Percentiles rank a stretch among this genome's conserved stretches.
Conservation (phyloP, 768 basidiomycete genomes). For the Mycena capillaripes region DNA sequence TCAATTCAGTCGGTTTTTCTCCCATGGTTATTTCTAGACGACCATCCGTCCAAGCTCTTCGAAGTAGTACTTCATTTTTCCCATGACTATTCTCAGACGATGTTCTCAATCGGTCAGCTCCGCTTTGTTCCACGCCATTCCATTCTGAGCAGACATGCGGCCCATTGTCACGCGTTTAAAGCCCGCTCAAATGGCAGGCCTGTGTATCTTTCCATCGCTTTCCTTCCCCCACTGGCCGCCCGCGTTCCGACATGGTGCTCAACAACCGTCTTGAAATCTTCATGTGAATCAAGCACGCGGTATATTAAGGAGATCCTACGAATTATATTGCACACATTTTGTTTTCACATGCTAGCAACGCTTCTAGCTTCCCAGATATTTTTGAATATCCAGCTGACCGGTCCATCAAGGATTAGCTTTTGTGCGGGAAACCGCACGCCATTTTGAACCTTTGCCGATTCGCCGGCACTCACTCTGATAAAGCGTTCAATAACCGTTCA, state of each 20-base stretch:
- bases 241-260: neutral
- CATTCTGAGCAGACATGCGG: constrained; percentile 1
- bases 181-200: too few species aligned
- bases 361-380: neutral
- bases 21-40: constrained; percentile 1
- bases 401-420: too few species aligned
- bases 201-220: neutral
- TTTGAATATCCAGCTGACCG: too few species aligned
- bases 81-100: too few species aligned
- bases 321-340: neutral
- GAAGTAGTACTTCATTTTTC: neutral
- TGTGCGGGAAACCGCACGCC: too few species aligned
- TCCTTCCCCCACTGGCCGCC: neutral
- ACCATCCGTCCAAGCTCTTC: neutral
- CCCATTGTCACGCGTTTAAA: too few species aligned
- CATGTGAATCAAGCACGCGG: neutral
- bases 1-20: neutral
- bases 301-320: neutral
- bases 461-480: too few species aligned
- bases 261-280: neutral
- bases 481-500: too few species aligned
- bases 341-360: neutral
- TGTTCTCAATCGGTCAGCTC: neutral
- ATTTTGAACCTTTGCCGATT: too few species aligned
- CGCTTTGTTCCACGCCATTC: neutral